Evolutionary conservation across 352 stramenopile species (phyloP).

Genomic region (Phytophthora ohioensis): DNA sequence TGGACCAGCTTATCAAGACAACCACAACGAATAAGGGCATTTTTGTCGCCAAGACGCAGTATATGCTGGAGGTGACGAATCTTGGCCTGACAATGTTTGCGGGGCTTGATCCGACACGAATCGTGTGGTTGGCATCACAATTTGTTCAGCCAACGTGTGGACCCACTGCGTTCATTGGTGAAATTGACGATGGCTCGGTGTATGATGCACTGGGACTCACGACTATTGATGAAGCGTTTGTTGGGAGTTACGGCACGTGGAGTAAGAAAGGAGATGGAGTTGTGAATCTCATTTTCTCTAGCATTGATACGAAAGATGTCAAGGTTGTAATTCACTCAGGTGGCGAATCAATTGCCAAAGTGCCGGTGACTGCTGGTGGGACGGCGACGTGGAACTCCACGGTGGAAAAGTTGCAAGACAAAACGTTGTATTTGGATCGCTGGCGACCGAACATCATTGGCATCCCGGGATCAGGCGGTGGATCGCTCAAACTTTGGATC

Average conservation of each 20-base stretch:
- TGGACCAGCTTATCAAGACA: conserved; percentile 30
- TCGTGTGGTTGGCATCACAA: conserved; percentile 35
- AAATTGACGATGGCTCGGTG: conserved; percentile 37
- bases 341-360: conserved; percentile 20
- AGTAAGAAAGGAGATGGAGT: conserved; percentile 27
- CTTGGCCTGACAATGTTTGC: conserved; percentile 19
- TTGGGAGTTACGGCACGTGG: conserved; percentile 34
- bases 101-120: conserved; percentile 29
- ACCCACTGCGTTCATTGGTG: conserved; percentile 31
- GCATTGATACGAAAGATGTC: conserved; percentile 33
- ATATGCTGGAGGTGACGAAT: conserved; percentile 26
- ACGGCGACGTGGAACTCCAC: conserved; percentile 30
- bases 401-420: conserved; percentile 27
- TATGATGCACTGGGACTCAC: conserved; percentile 29
- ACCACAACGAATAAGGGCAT: conserved; percentile 20
- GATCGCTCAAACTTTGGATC: conserved; percentile 34
- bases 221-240: conserved; percentile 29
- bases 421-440: conserved; percentile 33
- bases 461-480: conserved; percentile 20
- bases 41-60: conserved; percentile 20
- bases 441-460: conserved; percentile 29
- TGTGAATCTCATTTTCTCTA: conserved; percentile 33
- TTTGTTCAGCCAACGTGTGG: conserved; percentile 34
- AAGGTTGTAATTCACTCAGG: conserved; percentile 36
- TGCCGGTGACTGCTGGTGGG: conserved; percentile 14